Base-by-base conservation (phyloP, 2,329 filamentous ascomycete species). In the Xylariales sp. region DNA sequence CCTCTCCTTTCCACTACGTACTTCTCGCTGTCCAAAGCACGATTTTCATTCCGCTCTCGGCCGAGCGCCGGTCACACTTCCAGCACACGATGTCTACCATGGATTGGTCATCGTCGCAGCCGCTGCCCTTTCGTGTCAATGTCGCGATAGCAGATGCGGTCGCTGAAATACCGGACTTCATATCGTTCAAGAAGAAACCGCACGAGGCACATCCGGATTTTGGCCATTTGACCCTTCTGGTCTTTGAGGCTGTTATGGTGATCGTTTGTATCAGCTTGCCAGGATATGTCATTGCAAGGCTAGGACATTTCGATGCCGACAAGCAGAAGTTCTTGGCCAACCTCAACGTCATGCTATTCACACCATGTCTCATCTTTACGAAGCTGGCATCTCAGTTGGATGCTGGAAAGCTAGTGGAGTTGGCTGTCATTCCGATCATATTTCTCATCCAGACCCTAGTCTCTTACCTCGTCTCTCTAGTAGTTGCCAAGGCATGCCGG, bases 311-410 rank as follows among this genome's bases (percentile, higher is more conserved):
- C 63, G 88, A 95, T 63, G 88, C 88, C 46, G 89, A 95, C 36
- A 87, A 90, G 60, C 93, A 98, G 62, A 97, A 96, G 64, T 94
- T 98, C 57, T 74, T 96, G 35, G 91, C 93, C 38, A 96, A 98
- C 57, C 73, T 98, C 50, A 98, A 98, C 61, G 89, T 96, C 42
- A 87, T 86, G 68, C 74, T 98, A 29, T 98, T 98, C 64, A 98
- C 93, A 20, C 93, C 93, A 48, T 97, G 93, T 61, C 80, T 98
- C 47, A 94, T 98, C 62, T 98, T 97, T 63, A 95, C 88, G 13
- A 98, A 98, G 64, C 77, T 98, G 27, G 93, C 90, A 6, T 95
- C 89, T 2, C 91, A 98, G 63, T 76, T 98, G 41, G 95, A 86
- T 31, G 86, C 89, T 38, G 85, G 93, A 44, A 96, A 95, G 63